These are phyloP conservation scores for Arabidopsis thaliana DNA, from an alignment of 345 rosid genomes.

Conservation along the genomic window TAIR10.1 NC_003070.9:4941501-4942000, in stretches of 20 bases:
- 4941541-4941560: background rate
- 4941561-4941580: background rate
- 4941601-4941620: too few species aligned
- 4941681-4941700: background rate
- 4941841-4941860: background rate
- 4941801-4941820: background rate
- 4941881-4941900: background rate
- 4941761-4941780: too few species aligned
- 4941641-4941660: background rate
- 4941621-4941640: background rate
- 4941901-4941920: background rate
- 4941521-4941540: background rate
- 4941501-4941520: background rate
- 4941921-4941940: background rate
- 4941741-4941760: too few species aligned
- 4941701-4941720: background rate
- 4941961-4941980: background rate
- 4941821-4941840: background rate
- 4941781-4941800: background rate
- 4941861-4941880: background rate
- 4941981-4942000: conserved; percentile 29
- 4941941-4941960: conserved; percentile 6
- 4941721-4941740: too few species aligned
- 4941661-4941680: background rate
- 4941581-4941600: too few species aligned